Evolutionary conservation across 1,139 yeast species (phyloP).

Genomic region (Hansenula lynferdii): DNA sequence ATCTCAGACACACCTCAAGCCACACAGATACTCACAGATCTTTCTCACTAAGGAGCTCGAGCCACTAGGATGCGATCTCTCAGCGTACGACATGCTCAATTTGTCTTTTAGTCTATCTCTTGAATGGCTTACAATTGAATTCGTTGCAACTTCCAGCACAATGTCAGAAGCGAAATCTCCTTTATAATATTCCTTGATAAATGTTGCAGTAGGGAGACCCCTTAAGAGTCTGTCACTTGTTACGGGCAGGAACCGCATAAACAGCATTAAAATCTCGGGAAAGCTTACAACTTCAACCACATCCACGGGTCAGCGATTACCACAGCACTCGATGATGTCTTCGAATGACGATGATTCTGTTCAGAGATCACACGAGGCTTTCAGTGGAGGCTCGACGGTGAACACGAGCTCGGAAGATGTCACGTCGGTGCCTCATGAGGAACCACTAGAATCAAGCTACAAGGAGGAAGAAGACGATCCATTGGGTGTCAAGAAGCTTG

Average conservation of each 20-base stretch:
- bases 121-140: background rate
- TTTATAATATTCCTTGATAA: too few species aligned
- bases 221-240: background rate
- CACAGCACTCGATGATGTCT: background rate
- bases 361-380: background rate
- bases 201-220: background rate
- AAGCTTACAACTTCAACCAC: background rate
- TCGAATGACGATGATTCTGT: background rate
- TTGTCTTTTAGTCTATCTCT: background rate
- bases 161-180: background rate
- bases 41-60: constrained; percentile 22
- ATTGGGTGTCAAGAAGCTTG: constrained; percentile 51
- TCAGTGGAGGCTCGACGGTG: background rate
- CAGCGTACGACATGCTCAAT: constrained; percentile 10
- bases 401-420: constrained; percentile 2
- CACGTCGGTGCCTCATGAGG: constrained; percentile 3
- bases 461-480: constrained; percentile 47
- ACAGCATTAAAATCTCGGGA: background rate
- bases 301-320: background rate
- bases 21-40: constrained; percentile 17
- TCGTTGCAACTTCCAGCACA: background rate
- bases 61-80: constrained; percentile 8
- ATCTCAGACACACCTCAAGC: too few species aligned
- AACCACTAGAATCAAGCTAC: background rate
- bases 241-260: background rate